phyloP scores from a whole-genome alignment of 306 rosid genomes.

The Vicia faba region DNA sequence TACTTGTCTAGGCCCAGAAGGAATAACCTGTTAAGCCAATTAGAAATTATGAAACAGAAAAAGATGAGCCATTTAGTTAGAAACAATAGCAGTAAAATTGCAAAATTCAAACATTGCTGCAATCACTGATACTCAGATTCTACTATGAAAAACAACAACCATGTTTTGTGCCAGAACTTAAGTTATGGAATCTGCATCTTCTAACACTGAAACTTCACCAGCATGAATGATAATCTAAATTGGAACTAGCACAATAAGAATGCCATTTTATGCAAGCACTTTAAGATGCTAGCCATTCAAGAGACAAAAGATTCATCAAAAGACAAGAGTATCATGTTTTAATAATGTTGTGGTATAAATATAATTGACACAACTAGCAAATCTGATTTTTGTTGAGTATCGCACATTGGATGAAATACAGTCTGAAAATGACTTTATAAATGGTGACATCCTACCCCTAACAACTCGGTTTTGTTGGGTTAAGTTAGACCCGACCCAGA shows the following conservation, averaged over 20 bases:
- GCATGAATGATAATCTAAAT: no score
- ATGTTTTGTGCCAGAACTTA: neutral
- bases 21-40: constrained; percentile 61
- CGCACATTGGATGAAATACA: neutral
- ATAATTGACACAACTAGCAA: no score
- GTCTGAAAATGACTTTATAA: neutral
- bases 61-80: neutral
- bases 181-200: neutral
- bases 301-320: no score
- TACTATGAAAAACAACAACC: neutral
- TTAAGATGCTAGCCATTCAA: no score
- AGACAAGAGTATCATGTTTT: no score
- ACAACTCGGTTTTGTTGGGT: no score
- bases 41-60: neutral
- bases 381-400: neutral
- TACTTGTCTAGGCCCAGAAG: constrained; percentile 93
- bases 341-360: no score
- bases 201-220: neutral
- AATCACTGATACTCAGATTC: neutral
- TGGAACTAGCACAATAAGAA: no score
- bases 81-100: neutral
- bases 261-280: no score
- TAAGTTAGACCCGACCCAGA: neutral
- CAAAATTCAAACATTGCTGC: neutral
- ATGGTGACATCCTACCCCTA: neutral